Percentiles rank a stretch among this genome's conserved stretches.
phyloP scores from a whole-genome alignment of 2,329 filamentous ascomycete genomes.

The Penicillium concentricum region DNA sequence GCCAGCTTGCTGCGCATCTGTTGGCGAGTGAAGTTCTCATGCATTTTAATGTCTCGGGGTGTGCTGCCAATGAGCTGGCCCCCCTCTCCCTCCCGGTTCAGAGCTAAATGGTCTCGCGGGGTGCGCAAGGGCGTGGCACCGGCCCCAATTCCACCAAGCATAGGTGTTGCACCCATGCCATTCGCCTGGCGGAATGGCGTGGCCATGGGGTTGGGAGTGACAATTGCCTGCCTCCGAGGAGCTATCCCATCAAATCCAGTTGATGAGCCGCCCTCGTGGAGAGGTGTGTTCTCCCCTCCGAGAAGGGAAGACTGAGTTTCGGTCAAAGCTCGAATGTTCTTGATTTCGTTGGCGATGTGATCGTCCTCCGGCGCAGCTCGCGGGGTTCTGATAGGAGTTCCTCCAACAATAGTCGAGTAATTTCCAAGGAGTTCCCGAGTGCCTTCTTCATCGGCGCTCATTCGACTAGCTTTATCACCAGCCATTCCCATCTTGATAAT shows the following conservation, averaged over 20 bases:
- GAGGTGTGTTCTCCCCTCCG: slow-evolving; percentile 87
- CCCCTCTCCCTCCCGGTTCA: slow-evolving; percentile 70
- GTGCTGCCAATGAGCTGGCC: slow-evolving; percentile 70
- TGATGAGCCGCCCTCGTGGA: slow-evolving; percentile 76
- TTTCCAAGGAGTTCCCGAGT: slow-evolving; percentile 84
- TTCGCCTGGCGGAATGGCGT: slow-evolving; percentile 74
- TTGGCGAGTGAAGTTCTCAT: slow-evolving; percentile 66
- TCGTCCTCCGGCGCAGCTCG: slow-evolving; percentile 90
- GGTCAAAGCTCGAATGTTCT: slow-evolving; percentile 86
- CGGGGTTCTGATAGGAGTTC: slow-evolving; percentile 87
- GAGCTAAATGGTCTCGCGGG: slow-evolving; percentile 79
- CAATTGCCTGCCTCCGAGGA: slow-evolving; percentile 73
- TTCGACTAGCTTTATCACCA: slow-evolving; percentile 76
- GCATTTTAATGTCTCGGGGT: slow-evolving; percentile 70
- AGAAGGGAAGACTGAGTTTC: slow-evolving; percentile 91
- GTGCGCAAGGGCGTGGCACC: slow-evolving; percentile 81
- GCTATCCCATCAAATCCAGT: slow-evolving; percentile 86
- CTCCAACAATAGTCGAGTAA: slow-evolving; percentile 77
- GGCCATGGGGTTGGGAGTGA: slow-evolving; percentile 94
- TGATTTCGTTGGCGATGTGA: slow-evolving; percentile 92
- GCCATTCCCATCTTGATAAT: slow-evolving; percentile 99
- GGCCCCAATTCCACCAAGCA: slow-evolving; percentile 53
- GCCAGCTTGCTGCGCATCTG: slow-evolving; percentile 66
- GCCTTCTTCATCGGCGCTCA: slow-evolving; percentile 76
- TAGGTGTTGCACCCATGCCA: slow-evolving; percentile 66